Base-by-base conservation (phyloP, 768 basidiomycete species). In the Lentinula raphanica region DNA sequence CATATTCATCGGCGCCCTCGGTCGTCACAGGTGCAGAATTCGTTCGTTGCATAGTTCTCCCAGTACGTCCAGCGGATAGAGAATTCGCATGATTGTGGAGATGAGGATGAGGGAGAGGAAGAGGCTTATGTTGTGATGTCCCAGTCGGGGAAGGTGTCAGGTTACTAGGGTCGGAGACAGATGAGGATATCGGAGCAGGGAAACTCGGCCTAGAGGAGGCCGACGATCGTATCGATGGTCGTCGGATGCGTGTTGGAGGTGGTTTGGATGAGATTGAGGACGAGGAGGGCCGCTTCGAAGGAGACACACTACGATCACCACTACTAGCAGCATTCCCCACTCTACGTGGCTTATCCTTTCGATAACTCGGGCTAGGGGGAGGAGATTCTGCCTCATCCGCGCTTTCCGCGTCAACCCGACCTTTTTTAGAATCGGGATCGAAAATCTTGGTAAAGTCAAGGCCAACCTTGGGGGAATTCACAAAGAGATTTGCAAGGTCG, bases 391-490 rank as follows among this genome's bases (percentile, higher is more conserved):
- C 66, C 5, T 65, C 67, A 56, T 66, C 71, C 19, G 60, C 66
- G 19, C 64, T 63, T 7, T 67, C 62, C 32, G 69, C 67, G 38
- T 60, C 70, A 35, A 64, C 69, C 67, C 63, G 35, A 64, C 71
- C 51, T 59, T 67, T 60, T 23, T 40, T 54, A 15, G 56, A 53
- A 21, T 65, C 69, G 5, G 86, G 84, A 64, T 90, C 88, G 61
- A 91, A 91, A 49, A 90, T 90, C 69, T 84, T 86, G 8, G 85
- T 80, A 65, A 92, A 92, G 64, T 88, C 84, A 27, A 92, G 76
- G 2, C 84, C 85, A 38, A 88, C 83, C 60, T 78, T 84, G 0
- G 90, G 90, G 7, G 86, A 86, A 40, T 80, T 78, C 29, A 82
- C 78, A 64, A 92, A 88, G 2, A 91, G 75, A 35, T 80, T 84